Evolutionary conservation across 257 asterid genomes (phyloP), one percentile per base, ranked within the genome.

Genomic region (Datura wrightii): DNA sequence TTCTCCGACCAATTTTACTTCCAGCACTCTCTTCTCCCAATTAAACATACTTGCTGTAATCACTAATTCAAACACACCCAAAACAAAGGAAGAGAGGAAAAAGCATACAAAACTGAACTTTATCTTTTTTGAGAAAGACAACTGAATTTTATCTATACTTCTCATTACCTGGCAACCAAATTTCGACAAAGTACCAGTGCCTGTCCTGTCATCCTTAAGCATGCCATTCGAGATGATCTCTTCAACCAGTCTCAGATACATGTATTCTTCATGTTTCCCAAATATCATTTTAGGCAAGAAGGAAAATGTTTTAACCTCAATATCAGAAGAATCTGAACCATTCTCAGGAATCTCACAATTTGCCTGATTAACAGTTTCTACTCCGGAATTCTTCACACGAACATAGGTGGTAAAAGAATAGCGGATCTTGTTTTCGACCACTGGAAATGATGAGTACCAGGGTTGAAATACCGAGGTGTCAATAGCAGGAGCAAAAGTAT

Each of bases 161-260:
- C 18, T 79, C 50, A 65, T 56, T 90, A 97, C 99, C 98, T 97
- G 99, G 88, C 97, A 92, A 63, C 99, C 98, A 90, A 97, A 97
- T 87, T 93, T 91, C 8, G 99, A 97, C 83, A 93, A 87, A 62
- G 99, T 94, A 85, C 98, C 99, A 63, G 97, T 94, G 83, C 99
- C 98, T 3, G 98, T 95, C 82, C 96, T 88, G 89, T 97, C 99
- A 86, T 90, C 99, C 89, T 92, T 97, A 50, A 58, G 84, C 56
- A 85, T 92, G 85, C 99, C 99, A 87, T 87, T 89, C 15, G 86
- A 91, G 85, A 97, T 90, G 82, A 97, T 92, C 82, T 97, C 99
- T 90, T 92, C 93, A 88, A 97, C 96, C 84, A 95, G 88, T 83
- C 90, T 92, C 87, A 97, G 90, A 82, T 97, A 97, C 78, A 89